phyloP scores from a whole-genome alignment of 2,329 filamentous ascomycete genomes.

The Dryadomyces sulphureus region DNA sequence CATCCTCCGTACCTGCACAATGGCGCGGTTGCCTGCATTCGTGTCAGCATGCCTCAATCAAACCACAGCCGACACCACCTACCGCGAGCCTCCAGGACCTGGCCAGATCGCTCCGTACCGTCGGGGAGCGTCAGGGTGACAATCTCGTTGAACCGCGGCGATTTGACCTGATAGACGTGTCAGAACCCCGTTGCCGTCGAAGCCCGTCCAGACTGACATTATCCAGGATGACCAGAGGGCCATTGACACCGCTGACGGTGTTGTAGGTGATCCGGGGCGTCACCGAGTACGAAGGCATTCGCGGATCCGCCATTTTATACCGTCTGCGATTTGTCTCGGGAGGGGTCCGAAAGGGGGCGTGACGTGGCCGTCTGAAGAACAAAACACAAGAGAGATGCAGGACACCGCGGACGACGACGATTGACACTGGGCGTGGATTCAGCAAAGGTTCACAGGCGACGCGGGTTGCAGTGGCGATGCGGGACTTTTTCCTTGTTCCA shows the following conservation, averaged over 20 bases:
- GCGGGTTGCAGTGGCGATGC: background rate
- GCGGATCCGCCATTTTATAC: slow-evolving; percentile 39
- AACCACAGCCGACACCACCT: background rate
- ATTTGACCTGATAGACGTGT: slow-evolving; percentile 68
- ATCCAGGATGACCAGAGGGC: slow-evolving; percentile 91
- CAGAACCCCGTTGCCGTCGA: no score
- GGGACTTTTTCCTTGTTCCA: slow-evolving; percentile 5
- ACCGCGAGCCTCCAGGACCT: slow-evolving; percentile 97
- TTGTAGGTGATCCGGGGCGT: slow-evolving; percentile 72
- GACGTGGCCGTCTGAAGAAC: background rate
- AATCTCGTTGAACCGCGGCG: slow-evolving; percentile 94
- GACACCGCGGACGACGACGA: background rate
- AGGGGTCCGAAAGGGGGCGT: background rate
- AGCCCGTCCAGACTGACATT: slow-evolving; percentile 47
- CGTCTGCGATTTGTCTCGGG: background rate
- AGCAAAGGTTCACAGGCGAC: background rate
- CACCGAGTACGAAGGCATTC: slow-evolving; percentile 45
- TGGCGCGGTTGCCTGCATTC: slow-evolving; percentile 64
- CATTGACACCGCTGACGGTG: slow-evolving; percentile 95
- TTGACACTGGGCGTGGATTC: background rate
- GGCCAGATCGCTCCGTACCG: slow-evolving; percentile 83
- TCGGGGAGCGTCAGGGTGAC: slow-evolving; percentile 90
- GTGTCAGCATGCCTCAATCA: slow-evolving; percentile 2
- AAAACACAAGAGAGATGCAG: background rate
- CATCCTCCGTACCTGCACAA: slow-evolving; percentile 62